These are phyloP conservation scores for Gautieria morchelliformis DNA, from an alignment of 768 basidiomycete genomes.

Conservation along the genomic window DNA sequence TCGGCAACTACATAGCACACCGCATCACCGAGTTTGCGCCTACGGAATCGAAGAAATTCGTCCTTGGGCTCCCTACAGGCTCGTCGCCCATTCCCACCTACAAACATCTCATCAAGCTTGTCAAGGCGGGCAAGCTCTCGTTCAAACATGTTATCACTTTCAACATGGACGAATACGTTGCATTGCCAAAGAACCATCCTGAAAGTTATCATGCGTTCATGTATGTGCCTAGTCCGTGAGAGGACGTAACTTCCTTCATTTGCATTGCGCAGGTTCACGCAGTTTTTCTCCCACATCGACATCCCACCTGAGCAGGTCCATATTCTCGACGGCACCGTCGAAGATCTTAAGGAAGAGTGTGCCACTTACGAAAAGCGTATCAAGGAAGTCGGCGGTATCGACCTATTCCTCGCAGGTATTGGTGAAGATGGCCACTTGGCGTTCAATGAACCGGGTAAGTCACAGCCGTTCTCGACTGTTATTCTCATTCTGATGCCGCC, in stretches of 20 bases:
- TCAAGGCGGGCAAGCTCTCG: conserved; percentile 71
- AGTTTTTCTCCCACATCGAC: conserved; percentile 84
- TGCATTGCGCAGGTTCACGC: conserved; percentile 41
- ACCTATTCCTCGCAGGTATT: conserved; percentile 87
- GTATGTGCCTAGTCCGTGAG: conserved; percentile 20
- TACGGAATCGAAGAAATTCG: conserved; percentile 65
- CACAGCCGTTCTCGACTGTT: neutral
- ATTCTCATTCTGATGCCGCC: neutral
- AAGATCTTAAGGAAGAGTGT: conserved; percentile 72
- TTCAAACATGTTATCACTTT: conserved; percentile 83
- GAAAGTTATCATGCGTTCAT: conserved; percentile 94
- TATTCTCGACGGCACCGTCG: conserved; percentile 74
- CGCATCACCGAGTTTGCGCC: conserved; percentile 78
- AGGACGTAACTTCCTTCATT: neutral
- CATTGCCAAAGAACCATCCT: conserved; percentile 67
- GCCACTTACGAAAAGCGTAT: conserved; percentile 71
- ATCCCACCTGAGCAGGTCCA: conserved; percentile 74
- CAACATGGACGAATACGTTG: conserved; percentile 94
- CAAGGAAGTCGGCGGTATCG: conserved; percentile 72
- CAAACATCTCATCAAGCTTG: conserved; percentile 66
- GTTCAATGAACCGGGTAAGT: conserved; percentile 77
- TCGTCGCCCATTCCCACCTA: conserved; percentile 86
- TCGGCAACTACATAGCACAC: conserved; percentile 72
- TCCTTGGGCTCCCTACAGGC: conserved; percentile 82
- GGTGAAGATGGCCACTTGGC: conserved; percentile 92